Evolutionary conservation across 2,329 filamentous ascomycete species (phyloP), one percentile per base, ranked within the genome.

Genomic region (Aspergillus sp.): DNA sequence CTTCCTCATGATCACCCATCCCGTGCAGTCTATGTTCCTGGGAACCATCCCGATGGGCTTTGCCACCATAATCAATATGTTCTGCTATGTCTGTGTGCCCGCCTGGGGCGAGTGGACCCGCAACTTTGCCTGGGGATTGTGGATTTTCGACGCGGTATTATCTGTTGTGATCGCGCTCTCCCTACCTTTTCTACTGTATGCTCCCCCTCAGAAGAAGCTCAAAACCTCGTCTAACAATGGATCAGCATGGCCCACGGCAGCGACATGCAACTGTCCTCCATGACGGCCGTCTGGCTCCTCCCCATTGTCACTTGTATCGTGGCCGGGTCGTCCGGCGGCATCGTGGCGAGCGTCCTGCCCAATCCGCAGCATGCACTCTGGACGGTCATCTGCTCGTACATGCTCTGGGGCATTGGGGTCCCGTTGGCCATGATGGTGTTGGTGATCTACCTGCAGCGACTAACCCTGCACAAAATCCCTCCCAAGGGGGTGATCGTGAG

Each of bases 11-110:
- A 82, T 91, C 39, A 75, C 78, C 2, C 86, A 91, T 69, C 87
- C 86, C 0, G 82, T 82, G 1, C 86, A 91, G 67, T 87, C 85
- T 1, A 78, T 91, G 55, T 91, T 91, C 64, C 75, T 91, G 3
- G 88, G 85, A 0, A 88, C 86, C 0, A 82, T 89, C 32, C 87
- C 87, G 0, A 90, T 90, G 85, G 87, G 82, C 0, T 82, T 90
- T 59, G 84, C 86, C 0, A 90, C 87, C 1, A 85, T 90, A 49
- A 83, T 90, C 61, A 86, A 87, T 62, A 86, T 87, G 81, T 84
- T 86, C 70, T 79, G 86, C 12, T 79, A 85, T 32, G 78, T 85
- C 36, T 89, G 87, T 70, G 78, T 82, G 7, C 82, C 82, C 0
- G 77, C 75, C n/a, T 90, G 85, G 87, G 87, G 85, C 1, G 65